Evolutionary conservation across 1,284 basidiomycete genomes (phyloP).

Genomic region (Naganishia albida): DNA sequence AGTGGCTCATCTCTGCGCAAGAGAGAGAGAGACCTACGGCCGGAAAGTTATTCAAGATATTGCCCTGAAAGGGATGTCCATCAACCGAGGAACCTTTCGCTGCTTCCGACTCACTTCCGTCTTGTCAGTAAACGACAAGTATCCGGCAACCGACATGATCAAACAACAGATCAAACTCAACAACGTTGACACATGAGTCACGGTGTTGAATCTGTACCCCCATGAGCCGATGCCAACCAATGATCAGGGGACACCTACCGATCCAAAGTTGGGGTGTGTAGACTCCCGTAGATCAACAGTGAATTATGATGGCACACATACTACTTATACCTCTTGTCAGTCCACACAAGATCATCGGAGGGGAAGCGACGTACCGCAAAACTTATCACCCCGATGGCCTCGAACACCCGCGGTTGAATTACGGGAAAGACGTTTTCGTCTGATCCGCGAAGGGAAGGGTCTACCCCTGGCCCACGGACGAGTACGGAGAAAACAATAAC

Average conservation of each 20-base stretch:
- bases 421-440: conserved; percentile 66
- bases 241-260: conserved; percentile 37
- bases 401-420: conserved; percentile 75
- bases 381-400: conserved; percentile 91
- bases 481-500: conserved; percentile 89
- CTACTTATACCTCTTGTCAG: conserved; percentile 32
- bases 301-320: conserved; percentile 89
- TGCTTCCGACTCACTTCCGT: conserved; percentile 61
- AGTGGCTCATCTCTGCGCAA: neutral
- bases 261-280: conserved; percentile 90
- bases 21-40: conserved; percentile 55
- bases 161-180: conserved; percentile 78
- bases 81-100: neutral
- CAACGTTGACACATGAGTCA: conserved; percentile 87
- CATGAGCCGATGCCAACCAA: neutral
- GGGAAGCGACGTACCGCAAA: conserved; percentile 63
- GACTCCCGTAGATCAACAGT: conserved; percentile 88
- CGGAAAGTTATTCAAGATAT: conserved; percentile 90
- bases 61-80: conserved; percentile 59
- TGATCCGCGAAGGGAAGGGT: conserved; percentile 71
- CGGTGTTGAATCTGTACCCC: conserved; percentile 71
- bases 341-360: neutral
- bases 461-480: conserved; percentile 79
- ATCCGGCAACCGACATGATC: conserved; percentile 86
- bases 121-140: conserved; percentile 88